Evolutionary conservation across 768 basidiomycete genomes (phyloP), one percentile per base, ranked within the genome.

Genomic region (Pulveroboletus sp.): DNA sequence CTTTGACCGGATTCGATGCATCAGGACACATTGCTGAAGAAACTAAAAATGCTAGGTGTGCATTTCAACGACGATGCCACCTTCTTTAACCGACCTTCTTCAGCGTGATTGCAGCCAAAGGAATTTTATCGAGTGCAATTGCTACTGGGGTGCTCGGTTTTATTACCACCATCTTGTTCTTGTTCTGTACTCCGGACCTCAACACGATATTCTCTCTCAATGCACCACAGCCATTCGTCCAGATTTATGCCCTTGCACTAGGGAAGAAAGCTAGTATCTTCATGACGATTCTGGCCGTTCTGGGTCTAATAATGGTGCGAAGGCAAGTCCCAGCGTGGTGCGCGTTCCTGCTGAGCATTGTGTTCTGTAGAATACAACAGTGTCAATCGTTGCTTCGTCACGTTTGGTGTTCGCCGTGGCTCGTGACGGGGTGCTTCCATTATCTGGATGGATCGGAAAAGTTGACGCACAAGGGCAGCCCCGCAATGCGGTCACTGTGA

Each of bases 191-290:
- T 3, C 90, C 91, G 4, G 83, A 88, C 60, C 73, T 91, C 51
- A 78, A 89, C 57, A 77, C 79, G 0, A 68, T 93, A 24, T 93
- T 92, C 63, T 68, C 83, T 5, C 73, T 94, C 17, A 70, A 80
- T 24, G 89, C 92, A 0, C 93, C 93, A 0, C 92, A 96, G 61
- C 93, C 93, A 0, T 96, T 94, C 56, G 92, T 94, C 12, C 86
- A 85, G 57, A 75, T 96, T 12, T 95, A 93, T 63, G 84, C 84
- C 1, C 68, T 91, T 46, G 90, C 93, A 1, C 69, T 95, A 5
- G 93, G 93, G 7, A 83, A 78, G 61, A 82, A 81, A 12, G 82
- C 81, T 0, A 86, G 88, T 58, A 74, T 89, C 34, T 86, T 96
- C 63, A 93, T 95, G 93, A 93, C 90, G 6, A 68, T 82, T 41